phyloP scores from a whole-genome alignment of 2,329 filamentous ascomycete species.

The Paramyrothecium sp. region DNA sequence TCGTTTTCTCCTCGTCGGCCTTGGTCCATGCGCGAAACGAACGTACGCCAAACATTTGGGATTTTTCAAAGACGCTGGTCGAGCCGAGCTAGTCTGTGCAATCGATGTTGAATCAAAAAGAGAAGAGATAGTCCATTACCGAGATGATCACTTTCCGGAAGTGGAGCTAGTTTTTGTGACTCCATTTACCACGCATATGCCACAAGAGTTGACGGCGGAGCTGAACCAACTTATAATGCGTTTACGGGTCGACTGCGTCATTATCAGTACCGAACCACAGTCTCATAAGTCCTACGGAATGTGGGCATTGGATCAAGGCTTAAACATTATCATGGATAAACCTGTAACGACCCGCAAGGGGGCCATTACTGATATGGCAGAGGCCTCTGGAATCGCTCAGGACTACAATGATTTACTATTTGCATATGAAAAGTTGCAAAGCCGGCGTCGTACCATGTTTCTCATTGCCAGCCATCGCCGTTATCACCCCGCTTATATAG shows the following conservation, averaged over 20 bases:
- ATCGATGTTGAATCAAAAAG: not conserved
- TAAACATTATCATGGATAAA: slow-evolving; percentile 9
- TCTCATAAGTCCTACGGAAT: slow-evolving; percentile 6
- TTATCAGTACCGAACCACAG: slow-evolving; percentile 5
- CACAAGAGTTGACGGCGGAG: not conserved
- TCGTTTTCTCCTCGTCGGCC: not conserved
- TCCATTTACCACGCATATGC: not conserved
- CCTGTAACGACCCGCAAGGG: slow-evolving; percentile 4
- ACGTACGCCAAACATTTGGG: not conserved
- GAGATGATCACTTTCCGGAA: not conserved
- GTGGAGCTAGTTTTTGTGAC: slow-evolving; percentile 3
- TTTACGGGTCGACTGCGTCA: not conserved
- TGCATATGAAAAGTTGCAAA: slow-evolving; percentile 4
- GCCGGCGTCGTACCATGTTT: slow-evolving; percentile 1
- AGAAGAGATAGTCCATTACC: not conserved
- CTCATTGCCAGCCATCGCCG: slow-evolving; percentile 6
- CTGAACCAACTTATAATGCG: slow-evolving; percentile 1
- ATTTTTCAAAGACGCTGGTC: not conserved
- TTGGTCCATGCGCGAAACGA: not conserved
- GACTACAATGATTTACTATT: slow-evolving; percentile 4
- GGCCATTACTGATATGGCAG: not conserved
- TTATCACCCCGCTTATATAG: slow-evolving; percentile 5
- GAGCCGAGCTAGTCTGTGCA: not conserved
- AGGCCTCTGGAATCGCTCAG: slow-evolving; percentile 4
- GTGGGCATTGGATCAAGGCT: slow-evolving; percentile 4